Evolutionary conservation across 1,139 yeast species (phyloP).

Genomic region (Yarrowia galli): DNA sequence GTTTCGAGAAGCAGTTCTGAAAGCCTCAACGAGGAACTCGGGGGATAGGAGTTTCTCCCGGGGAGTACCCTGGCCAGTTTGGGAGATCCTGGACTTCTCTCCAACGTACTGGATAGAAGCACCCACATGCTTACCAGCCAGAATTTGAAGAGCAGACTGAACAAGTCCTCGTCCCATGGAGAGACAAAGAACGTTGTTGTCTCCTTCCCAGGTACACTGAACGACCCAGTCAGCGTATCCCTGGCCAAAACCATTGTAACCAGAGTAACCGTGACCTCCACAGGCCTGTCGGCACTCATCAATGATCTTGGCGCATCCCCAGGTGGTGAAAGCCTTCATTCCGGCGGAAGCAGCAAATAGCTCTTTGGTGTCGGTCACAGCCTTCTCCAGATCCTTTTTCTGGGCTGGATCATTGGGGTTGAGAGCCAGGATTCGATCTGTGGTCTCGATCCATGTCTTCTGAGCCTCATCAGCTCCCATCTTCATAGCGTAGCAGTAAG

Average conservation of each 20-base stretch:
- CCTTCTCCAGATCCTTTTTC: conserved; percentile 55
- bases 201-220: conserved; percentile 98
- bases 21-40: conserved; percentile 50
- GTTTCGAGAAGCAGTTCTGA: conserved; percentile 53
- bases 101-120: conserved; percentile 47
- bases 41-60: conserved; percentile 46
- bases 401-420: conserved; percentile 29
- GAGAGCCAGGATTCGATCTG: conserved; percentile 37
- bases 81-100: conserved; percentile 40
- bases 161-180: conserved; percentile 68
- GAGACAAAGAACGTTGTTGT: conserved; percentile 83
- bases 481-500: conserved; percentile 77
- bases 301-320: conserved; percentile 80
- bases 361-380: conserved; percentile 72
- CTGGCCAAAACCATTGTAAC: conserved; percentile 91
- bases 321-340: conserved; percentile 86
- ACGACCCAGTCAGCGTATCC: conserved; percentile 93
- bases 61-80: conserved; percentile 10
- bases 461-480: conserved; percentile 74
- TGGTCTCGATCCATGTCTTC: conserved; percentile 55
- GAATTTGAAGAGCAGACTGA: conserved; percentile 49
- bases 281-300: conserved; percentile 93
- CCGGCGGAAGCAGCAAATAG: conserved; percentile 88
- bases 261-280: conserved; percentile 96
- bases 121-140: conserved; percentile 49